Percentiles rank a stretch among this genome's conserved stretches.
These are phyloP conservation scores for Barnettozyma salicaria DNA, from an alignment of 805 yeast genomes.

Conservation along the genomic window DNA sequence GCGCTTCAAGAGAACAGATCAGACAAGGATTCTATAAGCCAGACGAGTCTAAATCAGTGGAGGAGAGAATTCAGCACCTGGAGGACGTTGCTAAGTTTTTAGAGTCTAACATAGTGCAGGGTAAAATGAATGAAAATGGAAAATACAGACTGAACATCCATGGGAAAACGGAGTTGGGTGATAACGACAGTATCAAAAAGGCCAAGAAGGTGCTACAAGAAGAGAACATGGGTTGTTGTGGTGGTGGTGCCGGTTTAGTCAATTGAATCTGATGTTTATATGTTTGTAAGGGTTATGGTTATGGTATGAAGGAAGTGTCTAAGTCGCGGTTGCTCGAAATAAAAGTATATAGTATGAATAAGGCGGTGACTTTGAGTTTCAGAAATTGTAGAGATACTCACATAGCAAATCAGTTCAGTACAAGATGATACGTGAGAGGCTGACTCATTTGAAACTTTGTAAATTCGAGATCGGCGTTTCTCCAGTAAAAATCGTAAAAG, in stretches of 20 bases:
- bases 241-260: slow-evolving; percentile 35
- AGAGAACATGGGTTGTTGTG: slow-evolving; percentile 53
- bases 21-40: slow-evolving; percentile 47
- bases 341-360: slow-evolving; percentile 1
- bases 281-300: background rate
- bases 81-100: slow-evolving; percentile 69
- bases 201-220: slow-evolving; percentile 40
- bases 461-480: no score
- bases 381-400: no score
- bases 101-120: slow-evolving; percentile 81
- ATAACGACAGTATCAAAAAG: slow-evolving; percentile 71
- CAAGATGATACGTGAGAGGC: no score
- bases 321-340: background rate
- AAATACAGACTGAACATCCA: slow-evolving; percentile 64
- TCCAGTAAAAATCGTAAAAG: no score
- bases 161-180: slow-evolving; percentile 81
- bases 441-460: no score
- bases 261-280: slow-evolving; percentile 1
- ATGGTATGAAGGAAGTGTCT: no score
- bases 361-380: no score
- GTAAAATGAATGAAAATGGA: slow-evolving; percentile 40
- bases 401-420: no score
- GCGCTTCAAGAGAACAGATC: slow-evolving; percentile 57
- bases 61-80: slow-evolving; percentile 48
- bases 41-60: slow-evolving; percentile 41